Evolutionary conservation across 1,139 yeast genomes (phyloP).

Genomic region (Kodamaea anthophila): DNA sequence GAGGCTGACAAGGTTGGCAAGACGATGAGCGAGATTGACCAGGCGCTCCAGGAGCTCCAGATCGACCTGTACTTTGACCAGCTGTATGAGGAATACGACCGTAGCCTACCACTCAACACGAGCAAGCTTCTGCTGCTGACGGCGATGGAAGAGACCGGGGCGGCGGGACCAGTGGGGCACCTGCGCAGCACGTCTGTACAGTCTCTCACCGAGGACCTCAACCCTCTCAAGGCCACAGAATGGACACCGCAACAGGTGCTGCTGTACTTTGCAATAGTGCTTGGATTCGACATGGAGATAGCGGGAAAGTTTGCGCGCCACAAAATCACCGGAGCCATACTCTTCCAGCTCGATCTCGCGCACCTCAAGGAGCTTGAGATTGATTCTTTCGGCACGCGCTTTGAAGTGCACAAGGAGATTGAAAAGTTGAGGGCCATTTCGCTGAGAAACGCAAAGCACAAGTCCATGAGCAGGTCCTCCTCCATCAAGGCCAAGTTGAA

Average conservation of each 20-base stretch:
- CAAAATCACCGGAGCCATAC: conserved; percentile 79
- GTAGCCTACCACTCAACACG: conserved; percentile 1
- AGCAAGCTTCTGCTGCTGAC: not conserved
- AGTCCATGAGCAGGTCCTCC: conserved; percentile 10
- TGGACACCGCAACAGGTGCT: conserved; percentile 91
- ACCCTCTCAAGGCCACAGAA: conserved; percentile 45
- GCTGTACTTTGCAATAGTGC: conserved; percentile 56
- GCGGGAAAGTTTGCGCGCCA: conserved; percentile 80
- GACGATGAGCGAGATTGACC: conserved; percentile 78
- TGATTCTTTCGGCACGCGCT: conserved; percentile 88
- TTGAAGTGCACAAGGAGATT: conserved; percentile 85
- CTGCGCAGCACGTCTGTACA: conserved; percentile 9
- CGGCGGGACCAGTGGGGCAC: conserved; percentile 1
- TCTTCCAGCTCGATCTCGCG: conserved; percentile 78
- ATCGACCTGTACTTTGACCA: conserved; percentile 17
- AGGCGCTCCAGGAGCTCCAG: conserved; percentile 69
- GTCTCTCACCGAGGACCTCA: conserved; percentile 31
- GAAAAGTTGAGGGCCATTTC: conserved; percentile 50
- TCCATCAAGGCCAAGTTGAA: conserved; percentile 4
- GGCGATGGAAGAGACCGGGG: too few relatives aligned
- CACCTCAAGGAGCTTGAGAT: conserved; percentile 89
- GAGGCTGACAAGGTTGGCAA: conserved; percentile 32
- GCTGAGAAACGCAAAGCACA: conserved; percentile 12
- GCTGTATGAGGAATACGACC: conserved; percentile 2
- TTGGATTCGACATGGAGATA: conserved; percentile 68